These are phyloP conservation scores for Dalechampia spathulata DNA, from an alignment of 441 rosid genomes.

Conservation along the genomic window DNA sequence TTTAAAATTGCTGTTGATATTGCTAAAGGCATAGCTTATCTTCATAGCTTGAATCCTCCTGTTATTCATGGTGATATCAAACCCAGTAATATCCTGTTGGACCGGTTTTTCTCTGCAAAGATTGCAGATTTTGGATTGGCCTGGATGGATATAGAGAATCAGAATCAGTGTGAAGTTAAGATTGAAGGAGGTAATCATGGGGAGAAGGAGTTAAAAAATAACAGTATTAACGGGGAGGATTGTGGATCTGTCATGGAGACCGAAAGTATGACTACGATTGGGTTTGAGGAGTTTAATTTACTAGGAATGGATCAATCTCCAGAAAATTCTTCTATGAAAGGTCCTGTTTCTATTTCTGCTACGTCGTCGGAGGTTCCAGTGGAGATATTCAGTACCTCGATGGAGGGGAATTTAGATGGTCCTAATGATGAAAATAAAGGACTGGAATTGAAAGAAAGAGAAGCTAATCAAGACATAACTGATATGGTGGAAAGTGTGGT, in stretches of 20 bases:
- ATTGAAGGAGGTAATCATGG: conserved; percentile 23
- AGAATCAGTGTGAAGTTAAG: conserved; percentile 24
- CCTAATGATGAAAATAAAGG: conserved; percentile 27
- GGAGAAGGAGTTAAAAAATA: conserved; percentile 31
- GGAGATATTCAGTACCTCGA: too few relatives aligned
- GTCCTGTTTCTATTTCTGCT: conserved; percentile 8
- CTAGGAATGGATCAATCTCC: conserved; percentile 54
- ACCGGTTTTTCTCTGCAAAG: conserved; percentile 57
- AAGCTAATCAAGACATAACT: conserved; percentile 40
- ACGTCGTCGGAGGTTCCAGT: conserved; percentile 23
- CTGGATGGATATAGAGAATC: conserved; percentile 44
- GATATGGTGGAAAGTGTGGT: conserved; percentile 26
- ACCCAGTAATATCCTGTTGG: conserved; percentile 71
- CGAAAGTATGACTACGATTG: conserved; percentile 64
- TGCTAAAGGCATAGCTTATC: conserved; percentile 60
- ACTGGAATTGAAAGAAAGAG: conserved; percentile 5
- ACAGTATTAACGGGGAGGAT: conserved; percentile 8
- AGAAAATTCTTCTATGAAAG: too few relatives aligned
- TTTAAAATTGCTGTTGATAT: conserved; percentile 45
- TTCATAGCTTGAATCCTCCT: conserved; percentile 59
- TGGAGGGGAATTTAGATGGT: conserved; percentile 28
- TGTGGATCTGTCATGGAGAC: conserved; percentile 59
- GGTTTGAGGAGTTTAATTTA: conserved; percentile 50
- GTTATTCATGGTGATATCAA: conserved; percentile 84
- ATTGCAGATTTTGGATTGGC: conserved; percentile 86